phyloP scores from a whole-genome alignment of 2,329 filamentous ascomycete genomes.

The Epichloe aotearoae region DNA sequence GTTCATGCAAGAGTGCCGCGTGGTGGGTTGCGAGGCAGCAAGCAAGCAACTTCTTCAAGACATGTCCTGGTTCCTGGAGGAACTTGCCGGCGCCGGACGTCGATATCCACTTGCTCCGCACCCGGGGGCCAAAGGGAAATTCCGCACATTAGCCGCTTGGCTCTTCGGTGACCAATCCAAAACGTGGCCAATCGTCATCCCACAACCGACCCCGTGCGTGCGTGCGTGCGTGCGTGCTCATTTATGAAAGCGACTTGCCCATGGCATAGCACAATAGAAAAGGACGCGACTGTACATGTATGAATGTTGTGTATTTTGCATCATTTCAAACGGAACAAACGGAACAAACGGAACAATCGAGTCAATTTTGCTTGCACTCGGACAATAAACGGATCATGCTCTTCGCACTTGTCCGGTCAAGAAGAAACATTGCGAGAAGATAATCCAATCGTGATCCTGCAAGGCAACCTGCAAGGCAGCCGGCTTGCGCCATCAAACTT shows the following conservation, averaged over 20 bases:
- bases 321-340: background rate
- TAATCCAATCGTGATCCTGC: background rate
- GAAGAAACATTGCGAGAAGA: background rate
- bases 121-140: background rate
- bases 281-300: background rate
- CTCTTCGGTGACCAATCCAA: background rate
- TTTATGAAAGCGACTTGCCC: background rate
- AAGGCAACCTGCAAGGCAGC: background rate
- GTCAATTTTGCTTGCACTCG: slow-evolving; percentile 1
- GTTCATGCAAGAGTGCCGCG: slow-evolving; percentile 12
- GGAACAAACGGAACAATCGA: background rate
- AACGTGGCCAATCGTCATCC: slow-evolving; percentile 16
- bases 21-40: slow-evolving; percentile 5
- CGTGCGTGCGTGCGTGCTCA: no score
- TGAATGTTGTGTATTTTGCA: background rate
- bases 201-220: slow-evolving; percentile 10
- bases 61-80: slow-evolving; percentile 3
- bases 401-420: background rate
- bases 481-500: background rate
- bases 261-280: background rate
- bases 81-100: slow-evolving; percentile 4
- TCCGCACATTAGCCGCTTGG: slow-evolving; percentile 4
- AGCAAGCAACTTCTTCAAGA: slow-evolving; percentile 2
- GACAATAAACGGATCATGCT: background rate
- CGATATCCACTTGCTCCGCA: background rate